Evolutionary conservation across 805 yeast species (phyloP).

Genomic region (Nakazawaea ambrosiae): DNA sequence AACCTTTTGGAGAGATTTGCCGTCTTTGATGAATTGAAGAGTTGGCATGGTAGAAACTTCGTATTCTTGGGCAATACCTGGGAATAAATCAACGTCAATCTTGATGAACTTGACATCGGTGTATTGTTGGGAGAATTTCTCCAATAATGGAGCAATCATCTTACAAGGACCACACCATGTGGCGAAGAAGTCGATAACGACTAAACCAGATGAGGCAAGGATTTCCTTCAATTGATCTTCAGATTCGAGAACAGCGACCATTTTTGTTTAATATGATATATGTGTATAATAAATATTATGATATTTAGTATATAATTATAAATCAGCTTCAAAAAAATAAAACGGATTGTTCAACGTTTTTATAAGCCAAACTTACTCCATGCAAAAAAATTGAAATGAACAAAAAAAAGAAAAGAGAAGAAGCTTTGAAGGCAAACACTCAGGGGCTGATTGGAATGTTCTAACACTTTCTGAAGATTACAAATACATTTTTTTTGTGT

Average conservation of each 20-base stretch:
- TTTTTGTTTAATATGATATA: conserved; percentile 22
- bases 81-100: conserved; percentile 85
- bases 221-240: conserved; percentile 59
- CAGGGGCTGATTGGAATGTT: too few relatives aligned
- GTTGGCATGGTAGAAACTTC: conserved; percentile 56
- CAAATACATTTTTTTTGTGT: too few relatives aligned
- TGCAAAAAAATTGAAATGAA: too few relatives aligned
- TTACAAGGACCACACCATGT: conserved; percentile 99
- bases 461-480: too few relatives aligned
- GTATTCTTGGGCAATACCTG: conserved; percentile 64
- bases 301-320: too few relatives aligned
- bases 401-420: too few relatives aligned
- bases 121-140: conserved; percentile 68
- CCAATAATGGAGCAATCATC: conserved; percentile 91
- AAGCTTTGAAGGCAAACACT: too few relatives aligned
- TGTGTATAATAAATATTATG: too few relatives aligned
- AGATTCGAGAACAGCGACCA: conserved; percentile 45
- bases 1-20: conserved; percentile 70
- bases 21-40: conserved; percentile 70
- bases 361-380: too few relatives aligned
- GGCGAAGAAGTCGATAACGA: conserved; percentile 93
- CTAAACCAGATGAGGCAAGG: conserved; percentile 58
- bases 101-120: conserved; percentile 70
- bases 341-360: too few relatives aligned
- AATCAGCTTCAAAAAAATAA: not conserved